Conservation (phyloP, 345 rosid species). For the Rhizophora apiculata region DNA sequence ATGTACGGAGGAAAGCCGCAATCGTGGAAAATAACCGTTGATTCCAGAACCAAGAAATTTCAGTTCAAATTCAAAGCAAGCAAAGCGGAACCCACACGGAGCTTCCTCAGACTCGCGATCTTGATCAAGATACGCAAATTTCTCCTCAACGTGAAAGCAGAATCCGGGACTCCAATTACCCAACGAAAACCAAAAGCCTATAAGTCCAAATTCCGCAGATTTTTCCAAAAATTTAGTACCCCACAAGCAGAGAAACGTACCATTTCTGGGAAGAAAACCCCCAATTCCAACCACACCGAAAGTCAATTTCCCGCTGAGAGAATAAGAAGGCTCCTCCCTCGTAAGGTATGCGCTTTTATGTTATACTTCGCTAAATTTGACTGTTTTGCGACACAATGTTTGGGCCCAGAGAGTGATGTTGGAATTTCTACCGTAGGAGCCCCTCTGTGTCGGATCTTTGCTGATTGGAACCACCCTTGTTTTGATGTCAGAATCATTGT, state of each 20-base stretch:
- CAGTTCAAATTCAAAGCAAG: constrained; percentile 31
- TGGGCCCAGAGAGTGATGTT: not conserved
- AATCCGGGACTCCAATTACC: constrained; percentile 11
- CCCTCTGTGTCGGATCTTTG: constrained; percentile 8
- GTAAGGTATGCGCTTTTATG: not conserved
- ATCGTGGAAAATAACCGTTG: constrained; percentile 31
- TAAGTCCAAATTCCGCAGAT: constrained; percentile 23
- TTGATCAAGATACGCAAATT: constrained; percentile 25
- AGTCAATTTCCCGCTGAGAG: not conserved
- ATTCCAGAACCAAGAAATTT: constrained; percentile 23
- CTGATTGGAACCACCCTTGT: constrained; percentile 8
- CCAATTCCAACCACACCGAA: constrained; percentile 14
- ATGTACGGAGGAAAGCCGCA: constrained; percentile 30
- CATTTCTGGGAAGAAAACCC: not conserved
- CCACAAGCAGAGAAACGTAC: constrained; percentile 4
- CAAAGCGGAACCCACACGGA: constrained; percentile 18
- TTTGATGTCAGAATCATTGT: constrained; percentile 9
- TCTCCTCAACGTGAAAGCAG: constrained; percentile 26
- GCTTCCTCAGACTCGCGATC: constrained; percentile 25
- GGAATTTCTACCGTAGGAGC: constrained; percentile 2
- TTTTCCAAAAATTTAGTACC: constrained; percentile 8
- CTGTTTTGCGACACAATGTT: not conserved
- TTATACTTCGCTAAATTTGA: not conserved
- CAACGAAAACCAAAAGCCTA: not conserved
- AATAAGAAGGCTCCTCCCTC: not conserved